Evolutionary conservation across 495 filamentous ascomycete genomes (phyloP).

Genomic region (Penicillium coffeae): DNA sequence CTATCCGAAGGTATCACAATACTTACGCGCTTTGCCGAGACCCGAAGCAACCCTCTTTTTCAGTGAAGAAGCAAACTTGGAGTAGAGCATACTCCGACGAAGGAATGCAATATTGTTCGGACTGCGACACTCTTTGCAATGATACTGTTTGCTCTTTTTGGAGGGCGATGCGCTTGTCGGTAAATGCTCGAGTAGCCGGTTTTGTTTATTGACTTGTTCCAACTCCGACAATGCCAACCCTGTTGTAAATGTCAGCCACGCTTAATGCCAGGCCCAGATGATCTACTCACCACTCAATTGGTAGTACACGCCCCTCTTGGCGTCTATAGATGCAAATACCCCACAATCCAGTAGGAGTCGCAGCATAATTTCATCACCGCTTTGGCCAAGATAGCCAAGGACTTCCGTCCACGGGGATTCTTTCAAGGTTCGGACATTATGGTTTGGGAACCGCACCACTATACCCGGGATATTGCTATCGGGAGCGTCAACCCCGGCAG

Average conservation of each 20-base stretch:
- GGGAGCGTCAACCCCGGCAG: conserved; percentile 25
- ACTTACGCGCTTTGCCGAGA: conserved; percentile 75
- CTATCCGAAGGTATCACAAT: too few relatives aligned
- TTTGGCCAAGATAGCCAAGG: conserved; percentile 64
- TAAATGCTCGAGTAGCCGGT: not conserved
- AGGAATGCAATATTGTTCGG: conserved; percentile 70
- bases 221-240: conserved; percentile 47
- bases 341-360: conserved; percentile 74
- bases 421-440: conserved; percentile 67
- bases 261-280: not conserved
- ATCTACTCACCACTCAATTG: conserved; percentile 70
- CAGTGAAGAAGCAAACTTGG: conserved; percentile 62
- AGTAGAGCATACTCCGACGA: conserved; percentile 83
- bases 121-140: conserved; percentile 8
- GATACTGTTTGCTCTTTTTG: not conserved
- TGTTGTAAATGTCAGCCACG: conserved; percentile 15
- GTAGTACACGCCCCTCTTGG: conserved; percentile 57
- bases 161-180: not conserved
- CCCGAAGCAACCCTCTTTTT: conserved; percentile 68
- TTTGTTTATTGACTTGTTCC: conserved; percentile 20
- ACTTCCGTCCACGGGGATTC: conserved; percentile 67
- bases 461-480: conserved; percentile 50
- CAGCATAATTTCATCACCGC: conserved; percentile 80
- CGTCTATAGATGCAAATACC: conserved; percentile 64
- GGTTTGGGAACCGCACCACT: conserved; percentile 59